Percentiles rank a stretch among this genome's conserved stretches.
Evolutionary conservation across 169 alveolate genomes (phyloP).

Genomic region (Plasmodium malariae): DNA sequence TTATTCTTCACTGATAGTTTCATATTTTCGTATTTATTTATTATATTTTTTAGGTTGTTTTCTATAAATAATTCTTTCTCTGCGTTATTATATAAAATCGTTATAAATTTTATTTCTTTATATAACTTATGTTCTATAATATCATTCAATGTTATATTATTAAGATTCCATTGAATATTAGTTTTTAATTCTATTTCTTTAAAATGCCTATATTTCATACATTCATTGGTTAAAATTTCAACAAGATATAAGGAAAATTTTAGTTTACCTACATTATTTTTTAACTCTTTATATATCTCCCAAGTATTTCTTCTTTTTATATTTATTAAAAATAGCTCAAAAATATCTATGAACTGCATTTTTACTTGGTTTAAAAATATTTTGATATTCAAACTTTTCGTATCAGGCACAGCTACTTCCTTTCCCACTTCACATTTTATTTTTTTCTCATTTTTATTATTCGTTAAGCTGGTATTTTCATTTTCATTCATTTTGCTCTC

Average conservation of each 20-base stretch:
- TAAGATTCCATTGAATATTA: slow-evolving; percentile 53
- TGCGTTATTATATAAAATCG: slow-evolving; percentile 63
- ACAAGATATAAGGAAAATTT: slow-evolving; percentile 70
- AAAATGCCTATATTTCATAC: slow-evolving; percentile 71
- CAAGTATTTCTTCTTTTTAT: slow-evolving; percentile 63
- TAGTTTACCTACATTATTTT: slow-evolving; percentile 70
- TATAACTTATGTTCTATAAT: slow-evolving; percentile 68
- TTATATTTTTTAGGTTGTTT: slow-evolving; percentile 64
- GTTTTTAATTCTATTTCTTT: slow-evolving; percentile 72
- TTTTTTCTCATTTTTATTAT: background rate
- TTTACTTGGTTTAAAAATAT: slow-evolving; percentile 52
- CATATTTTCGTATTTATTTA: slow-evolving; percentile 69
- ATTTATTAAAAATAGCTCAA: slow-evolving; percentile 60
- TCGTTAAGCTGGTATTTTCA: background rate
- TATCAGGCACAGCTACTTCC: background rate
- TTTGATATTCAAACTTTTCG: slow-evolving; percentile 39
- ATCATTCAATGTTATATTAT: slow-evolving; percentile 63
- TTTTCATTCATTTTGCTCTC: background rate
- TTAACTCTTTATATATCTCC: slow-evolving; percentile 75
- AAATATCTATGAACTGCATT: slow-evolving; percentile 39
- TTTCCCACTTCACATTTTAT: background rate
- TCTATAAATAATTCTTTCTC: slow-evolving; percentile 70
- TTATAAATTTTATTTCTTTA: slow-evolving; percentile 64
- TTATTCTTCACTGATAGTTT: slow-evolving; percentile 27
- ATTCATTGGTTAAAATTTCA: slow-evolving; percentile 72